Percentiles rank a stretch among this genome's conserved stretches.
These are phyloP conservation scores for Sporisorium scitamineum DNA, from an alignment of 1,284 basidiomycete species.

Conservation along the genomic window DNA sequence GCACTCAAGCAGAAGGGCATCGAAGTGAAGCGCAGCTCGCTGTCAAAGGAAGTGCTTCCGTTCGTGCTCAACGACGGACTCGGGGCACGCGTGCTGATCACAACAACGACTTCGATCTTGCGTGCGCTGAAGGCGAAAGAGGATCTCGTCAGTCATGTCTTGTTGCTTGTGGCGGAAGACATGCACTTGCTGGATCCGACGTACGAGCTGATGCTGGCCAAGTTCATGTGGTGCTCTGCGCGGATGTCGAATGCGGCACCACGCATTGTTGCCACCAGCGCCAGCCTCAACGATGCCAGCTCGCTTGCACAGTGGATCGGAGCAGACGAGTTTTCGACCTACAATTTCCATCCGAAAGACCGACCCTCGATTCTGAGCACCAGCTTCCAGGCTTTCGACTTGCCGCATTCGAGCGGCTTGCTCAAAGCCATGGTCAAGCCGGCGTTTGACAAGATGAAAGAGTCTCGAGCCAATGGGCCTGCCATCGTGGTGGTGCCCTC, in stretches of 20 bases:
- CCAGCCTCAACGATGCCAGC: constrained; percentile 82
- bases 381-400: constrained; percentile 82
- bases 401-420: constrained; percentile 85
- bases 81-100: constrained; percentile 65
- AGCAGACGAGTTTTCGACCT: constrained; percentile 77
- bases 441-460: constrained; percentile 74
- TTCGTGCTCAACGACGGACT: constrained; percentile 17
- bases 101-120: constrained; percentile 68
- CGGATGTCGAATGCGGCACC: constrained; percentile 1
- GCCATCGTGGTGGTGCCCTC: constrained; percentile 93
- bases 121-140: constrained; percentile 47
- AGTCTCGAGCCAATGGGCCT: constrained; percentile 72
- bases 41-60: constrained; percentile 24
- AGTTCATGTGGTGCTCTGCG: constrained; percentile 36
- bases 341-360: constrained; percentile 84
- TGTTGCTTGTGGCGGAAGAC: constrained; percentile 83
- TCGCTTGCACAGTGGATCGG: constrained; percentile 87
- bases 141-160: constrained; percentile 19
- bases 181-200: constrained; percentile 83
- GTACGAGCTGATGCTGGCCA: constrained; percentile 86
- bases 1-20: constrained; percentile 39
- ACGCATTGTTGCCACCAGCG: constrained; percentile 83
- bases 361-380: constrained; percentile 83
- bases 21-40: constrained; percentile 26
- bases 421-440: constrained; percentile 95